phyloP scores from a whole-genome alignment of 371 early-diverging fungal species.

The Umbelopsis sp. region DNA sequence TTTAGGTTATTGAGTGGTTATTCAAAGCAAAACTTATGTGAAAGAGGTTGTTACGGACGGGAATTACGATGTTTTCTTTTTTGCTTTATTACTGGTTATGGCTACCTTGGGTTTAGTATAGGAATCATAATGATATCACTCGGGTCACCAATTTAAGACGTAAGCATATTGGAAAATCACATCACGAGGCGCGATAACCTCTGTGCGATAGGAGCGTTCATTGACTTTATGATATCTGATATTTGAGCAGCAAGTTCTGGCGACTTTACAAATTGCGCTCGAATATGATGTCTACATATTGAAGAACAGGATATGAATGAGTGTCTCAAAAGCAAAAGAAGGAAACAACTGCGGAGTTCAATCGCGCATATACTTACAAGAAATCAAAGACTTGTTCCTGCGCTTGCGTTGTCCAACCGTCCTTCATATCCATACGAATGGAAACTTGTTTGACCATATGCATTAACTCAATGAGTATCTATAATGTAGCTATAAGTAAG shows the following conservation, averaged over 20 bases:
- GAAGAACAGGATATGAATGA: no score
- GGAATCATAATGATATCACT: conserved; percentile 12
- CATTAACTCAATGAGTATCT: conserved; percentile 55
- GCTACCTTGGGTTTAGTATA: not conserved
- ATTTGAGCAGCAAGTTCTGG: conserved; percentile 42
- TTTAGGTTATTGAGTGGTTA: no score
- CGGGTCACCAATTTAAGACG: not conserved
- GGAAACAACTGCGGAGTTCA: no score
- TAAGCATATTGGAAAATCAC: not conserved
- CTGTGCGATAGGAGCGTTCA: conserved; percentile 50
- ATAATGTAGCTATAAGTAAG: not conserved
- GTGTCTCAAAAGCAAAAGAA: no score
- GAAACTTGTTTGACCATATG: conserved; percentile 56
- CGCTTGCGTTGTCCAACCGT: conserved; percentile 55
- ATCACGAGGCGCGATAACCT: conserved; percentile 44
- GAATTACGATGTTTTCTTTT: not conserved
- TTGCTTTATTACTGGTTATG: not conserved
- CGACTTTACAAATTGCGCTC: conserved; percentile 49
- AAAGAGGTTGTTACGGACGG: not conserved
- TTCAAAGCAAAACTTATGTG: not conserved
- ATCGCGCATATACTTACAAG: conserved; percentile 33
- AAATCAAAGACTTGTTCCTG: conserved; percentile 62
- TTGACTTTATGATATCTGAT: conserved; percentile 47
- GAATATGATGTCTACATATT: conserved; percentile 41
- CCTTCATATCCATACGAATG: conserved; percentile 48